These are phyloP conservation scores for Phaeosphaeria sp. DNA, from an alignment of 2,329 filamentous ascomycete genomes.

Conservation along the genomic window DNA sequence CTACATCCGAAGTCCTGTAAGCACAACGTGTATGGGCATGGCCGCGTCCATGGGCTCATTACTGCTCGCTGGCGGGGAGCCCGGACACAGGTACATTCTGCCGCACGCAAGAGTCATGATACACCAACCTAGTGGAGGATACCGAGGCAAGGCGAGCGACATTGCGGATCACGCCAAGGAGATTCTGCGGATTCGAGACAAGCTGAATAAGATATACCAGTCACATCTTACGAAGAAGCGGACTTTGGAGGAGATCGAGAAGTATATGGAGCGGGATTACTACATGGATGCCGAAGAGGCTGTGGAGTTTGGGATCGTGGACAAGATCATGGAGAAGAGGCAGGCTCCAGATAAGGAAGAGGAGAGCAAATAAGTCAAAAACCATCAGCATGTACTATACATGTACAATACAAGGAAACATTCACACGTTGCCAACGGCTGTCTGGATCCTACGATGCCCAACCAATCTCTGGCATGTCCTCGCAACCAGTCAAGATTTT, in stretches of 20 bases:
- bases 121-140: slow-evolving; percentile 87
- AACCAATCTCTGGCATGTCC: background rate
- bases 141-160: slow-evolving; percentile 73
- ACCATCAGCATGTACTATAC: background rate
- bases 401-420: background rate
- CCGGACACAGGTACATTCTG: slow-evolving; percentile 84
- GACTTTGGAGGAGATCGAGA: slow-evolving; percentile 82
- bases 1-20: slow-evolving; percentile 92
- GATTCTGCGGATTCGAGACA: slow-evolving; percentile 83
- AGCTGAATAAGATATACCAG: slow-evolving; percentile 90
- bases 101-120: slow-evolving; percentile 98
- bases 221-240: slow-evolving; percentile 82
- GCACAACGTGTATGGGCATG: slow-evolving; percentile 92
- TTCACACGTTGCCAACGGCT: background rate
- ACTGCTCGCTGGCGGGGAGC: slow-evolving; percentile 82
- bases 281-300: slow-evolving; percentile 92
- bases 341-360: slow-evolving; percentile 52
- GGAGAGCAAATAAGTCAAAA: slow-evolving; percentile 17
- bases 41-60: slow-evolving; percentile 95
- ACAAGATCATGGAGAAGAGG: slow-evolving; percentile 79
- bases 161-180: slow-evolving; percentile 98
- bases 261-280: slow-evolving; percentile 95
- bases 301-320: slow-evolving; percentile 86
- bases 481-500: too few species aligned
- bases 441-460: too few species aligned